Evolutionary conservation across 1,284 basidiomycete species (phyloP).

Genomic region (Peniophora sp.): DNA sequence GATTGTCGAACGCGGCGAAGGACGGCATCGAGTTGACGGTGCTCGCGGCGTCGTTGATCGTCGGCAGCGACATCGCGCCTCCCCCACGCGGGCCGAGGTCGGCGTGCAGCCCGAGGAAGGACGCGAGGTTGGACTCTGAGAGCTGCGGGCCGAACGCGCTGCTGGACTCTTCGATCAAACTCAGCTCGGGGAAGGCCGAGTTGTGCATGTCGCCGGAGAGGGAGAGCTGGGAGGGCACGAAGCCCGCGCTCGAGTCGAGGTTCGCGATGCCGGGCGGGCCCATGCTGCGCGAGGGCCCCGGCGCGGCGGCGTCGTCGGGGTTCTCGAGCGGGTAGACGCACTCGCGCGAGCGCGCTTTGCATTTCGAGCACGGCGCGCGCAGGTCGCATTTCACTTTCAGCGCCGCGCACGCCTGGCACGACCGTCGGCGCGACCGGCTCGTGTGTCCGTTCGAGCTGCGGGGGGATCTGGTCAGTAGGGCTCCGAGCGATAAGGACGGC

Average conservation of each 20-base stretch:
- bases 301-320: conserved; percentile 1
- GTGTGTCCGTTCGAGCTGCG: conserved; percentile 11
- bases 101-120: conserved; percentile 3
- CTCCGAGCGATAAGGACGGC: not conserved
- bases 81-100: not conserved
- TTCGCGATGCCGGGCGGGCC: conserved; percentile 1
- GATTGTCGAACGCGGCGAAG: conserved; percentile 1
- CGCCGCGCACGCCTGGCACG: conserved; percentile 55
- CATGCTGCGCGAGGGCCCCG: not conserved
- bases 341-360: conserved; percentile 46
- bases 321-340: conserved; percentile 43
- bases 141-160: conserved; percentile 8
- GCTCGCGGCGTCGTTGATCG: conserved; percentile 6
- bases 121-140: conserved; percentile 11
- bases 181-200: conserved; percentile 11
- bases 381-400: conserved; percentile 68
- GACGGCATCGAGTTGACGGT: conserved; percentile 9
- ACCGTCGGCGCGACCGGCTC: conserved; percentile 36
- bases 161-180: conserved; percentile 12
- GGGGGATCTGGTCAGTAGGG: not conserved
- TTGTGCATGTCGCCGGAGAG: not conserved
- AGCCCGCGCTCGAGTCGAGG: conserved; percentile 12
- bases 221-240: conserved; percentile 7
- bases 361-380: conserved; percentile 57
- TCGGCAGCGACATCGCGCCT: conserved; percentile 12